Evolutionary conservation across 2,329 filamentous ascomycete species (phyloP).

Genomic region (Stagonosporopsis vannaccii): DNA sequence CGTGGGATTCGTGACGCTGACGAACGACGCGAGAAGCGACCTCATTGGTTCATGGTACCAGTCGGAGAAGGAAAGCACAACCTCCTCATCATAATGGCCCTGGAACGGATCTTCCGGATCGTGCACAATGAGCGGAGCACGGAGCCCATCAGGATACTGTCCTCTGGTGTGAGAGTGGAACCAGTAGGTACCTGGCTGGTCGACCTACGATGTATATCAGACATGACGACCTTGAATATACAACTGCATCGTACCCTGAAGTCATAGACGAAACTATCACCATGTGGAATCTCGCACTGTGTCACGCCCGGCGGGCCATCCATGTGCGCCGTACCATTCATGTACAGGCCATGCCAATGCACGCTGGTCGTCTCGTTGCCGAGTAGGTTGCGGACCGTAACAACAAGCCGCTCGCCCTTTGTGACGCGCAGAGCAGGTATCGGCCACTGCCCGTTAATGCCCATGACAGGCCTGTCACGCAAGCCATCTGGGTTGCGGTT

Average conservation of each 20-base stretch:
- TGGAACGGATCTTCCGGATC: constrained; percentile 60
- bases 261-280: constrained; percentile 67
- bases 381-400: constrained; percentile 72
- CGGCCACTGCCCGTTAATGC: constrained; percentile 77
- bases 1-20: constrained; percentile 57
- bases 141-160: constrained; percentile 71
- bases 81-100: constrained; percentile 65
- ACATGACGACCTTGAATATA: constrained; percentile 28
- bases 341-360: constrained; percentile 79
- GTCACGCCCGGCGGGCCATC: constrained; percentile 73
- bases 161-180: constrained; percentile 70
- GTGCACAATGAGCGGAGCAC: constrained; percentile 70
- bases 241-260: constrained; percentile 23
- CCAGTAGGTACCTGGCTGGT: constrained; percentile 63
- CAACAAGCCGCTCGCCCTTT: constrained; percentile 73
- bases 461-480: constrained; percentile 58
- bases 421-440: constrained; percentile 75
- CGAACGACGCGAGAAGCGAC: constrained; percentile 46
- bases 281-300: constrained; percentile 64
- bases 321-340: constrained; percentile 76
- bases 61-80: constrained; percentile 70
- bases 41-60: constrained; percentile 68
- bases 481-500: constrained; percentile 61
- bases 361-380: constrained; percentile 68
- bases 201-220: constrained; percentile 41